Base-by-base conservation (phyloP, 768 basidiomycete species). In the Coprinellus micaceus region DNA sequence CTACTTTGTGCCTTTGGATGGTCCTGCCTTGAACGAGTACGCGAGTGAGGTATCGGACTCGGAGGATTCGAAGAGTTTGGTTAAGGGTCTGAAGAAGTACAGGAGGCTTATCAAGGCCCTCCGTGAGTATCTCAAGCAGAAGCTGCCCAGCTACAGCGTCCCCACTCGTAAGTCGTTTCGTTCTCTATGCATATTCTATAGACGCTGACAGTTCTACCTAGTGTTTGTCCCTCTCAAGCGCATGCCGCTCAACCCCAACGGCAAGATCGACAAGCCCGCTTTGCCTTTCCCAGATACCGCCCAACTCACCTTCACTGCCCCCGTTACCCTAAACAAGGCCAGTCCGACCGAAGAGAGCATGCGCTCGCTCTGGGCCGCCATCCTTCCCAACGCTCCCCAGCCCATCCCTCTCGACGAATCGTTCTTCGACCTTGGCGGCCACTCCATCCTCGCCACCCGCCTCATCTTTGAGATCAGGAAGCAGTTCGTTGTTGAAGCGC, bases 171-270 rank as follows among this genome's bases (percentile, higher is more conserved):
- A 60, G 93, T 77, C 12, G 24, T 52, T 30, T 30, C 55, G 61
- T 54, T 25, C 56, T 36, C n/a, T 49, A 33, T 9, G 46, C 59
- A 40, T 22, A 41, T 22, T 46, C 28, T n/a, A n/a, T n/a, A n/a
- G n/a, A n/a, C n/a, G n/a, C n/a, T n/a, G n/a, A n/a, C n/a, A n/a
- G n/a, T 37, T 54, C 15, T 40, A 50, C 57, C 15, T 67, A 91
- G 96, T 98, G 22, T 95, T 98, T 61, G 93, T 99, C 28, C 97
- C 97, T 0, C 82, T 99, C 25, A 82, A 82, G 50, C 88, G 94
- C 54, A 96, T 99, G 91, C 97, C 97, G 19, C 82, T 99, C 50
- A 99, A 98, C 65, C 97, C 97, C 6, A 99, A 98, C 68, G 97
- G 97, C 59, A 99, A 99, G 74, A 88, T 99, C 69, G 97, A 99